Base-by-base conservation (phyloP, 2,329 filamentous ascomycete genomes). In the Penicillium sp. region DNA sequence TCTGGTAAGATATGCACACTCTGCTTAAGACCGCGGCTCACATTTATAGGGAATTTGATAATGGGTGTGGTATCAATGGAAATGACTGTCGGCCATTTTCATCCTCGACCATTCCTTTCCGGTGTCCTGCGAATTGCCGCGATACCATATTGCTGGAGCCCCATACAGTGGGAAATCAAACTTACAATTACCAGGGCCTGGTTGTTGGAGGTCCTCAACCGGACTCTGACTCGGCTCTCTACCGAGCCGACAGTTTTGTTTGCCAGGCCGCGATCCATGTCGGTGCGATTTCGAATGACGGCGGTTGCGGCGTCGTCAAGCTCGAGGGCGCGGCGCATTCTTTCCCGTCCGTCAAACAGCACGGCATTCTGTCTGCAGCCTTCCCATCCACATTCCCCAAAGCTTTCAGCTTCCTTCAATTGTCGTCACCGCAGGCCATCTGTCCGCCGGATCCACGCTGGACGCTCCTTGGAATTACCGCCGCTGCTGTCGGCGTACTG, bases 381-480 rank as follows among this genome's bases (percentile, higher is more conserved):
- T 99, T 99, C 68, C 84, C 92, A 58, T 93, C 91, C 0, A 91
- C 90, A 60, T 99, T 99, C 65, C 94, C 94, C 1, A 87, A 90
- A 29, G 88, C 92, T 0, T 97, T 90, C 70, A 84, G 84, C 16
- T 97, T 99, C 63, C 75, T 89, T 4, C 81, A 81, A 31, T 80
- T 91, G 6, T 67, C 72, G 7, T 68, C 73, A 1, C 69, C 73
- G 13, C 73, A 77, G 53, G 74, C 81, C 13, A 88, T 90, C 64
- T 82, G 85, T 46, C 87, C 90, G 14, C 80, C 81, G 50, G 94
- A 97, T 70, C 83, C 89, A 53, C 82, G 92, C 42, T 99, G 94
- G 94, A 82, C 88, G 1, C 77, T 96, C 3, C 82, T 99, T 9
- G 89, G 84, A 14, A 82, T 97, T 7, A 95, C 92, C 0, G 80